Conservation (phyloP, 768 basidiomycete species). For the Heimioporus sp. region DNA sequence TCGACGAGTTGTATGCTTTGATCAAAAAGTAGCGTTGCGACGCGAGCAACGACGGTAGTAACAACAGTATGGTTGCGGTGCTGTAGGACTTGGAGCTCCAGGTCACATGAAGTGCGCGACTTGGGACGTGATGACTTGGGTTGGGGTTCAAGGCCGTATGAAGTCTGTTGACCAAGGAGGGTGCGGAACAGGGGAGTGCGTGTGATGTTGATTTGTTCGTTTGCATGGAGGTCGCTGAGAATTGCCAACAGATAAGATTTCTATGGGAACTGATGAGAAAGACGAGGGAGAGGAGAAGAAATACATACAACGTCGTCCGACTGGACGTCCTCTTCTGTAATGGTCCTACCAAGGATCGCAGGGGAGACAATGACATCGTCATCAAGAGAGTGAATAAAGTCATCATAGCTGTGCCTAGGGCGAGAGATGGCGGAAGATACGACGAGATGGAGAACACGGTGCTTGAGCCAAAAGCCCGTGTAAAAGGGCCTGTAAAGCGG, state of each 20-base stretch:
- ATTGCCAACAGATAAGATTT: conserved; percentile 41
- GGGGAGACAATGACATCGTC: conserved; percentile 32
- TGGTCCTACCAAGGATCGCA: conserved; percentile 42
- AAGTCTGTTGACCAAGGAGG: conserved; percentile 26
- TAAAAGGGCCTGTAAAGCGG: conserved; percentile 45
- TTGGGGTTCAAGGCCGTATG: conserved; percentile 21
- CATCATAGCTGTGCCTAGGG: conserved; percentile 36
- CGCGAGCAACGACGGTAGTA: conserved; percentile 45
- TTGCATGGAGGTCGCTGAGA: conserved; percentile 38
- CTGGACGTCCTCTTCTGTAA: conserved; percentile 43
- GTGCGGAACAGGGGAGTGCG: conserved; percentile 43
- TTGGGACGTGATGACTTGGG: conserved; percentile 13
- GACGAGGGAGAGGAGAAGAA: neutral
- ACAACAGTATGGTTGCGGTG: conserved; percentile 38
- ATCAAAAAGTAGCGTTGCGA: conserved; percentile 47
- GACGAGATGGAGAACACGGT: conserved; percentile 50
- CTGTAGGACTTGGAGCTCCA: conserved; percentile 35
- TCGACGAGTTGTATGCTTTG: conserved; percentile 43
- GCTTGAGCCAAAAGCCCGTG: conserved; percentile 45
- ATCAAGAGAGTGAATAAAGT: conserved; percentile 38
- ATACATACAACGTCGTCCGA: conserved; percentile 46
- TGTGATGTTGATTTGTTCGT: conserved; percentile 29
- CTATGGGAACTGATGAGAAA: conserved; percentile 26
- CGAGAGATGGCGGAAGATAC: conserved; percentile 36
- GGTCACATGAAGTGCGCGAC: conserved; percentile 8